phyloP scores from a whole-genome alignment of 1,139 yeast species.

The Saccharomyces hybrid region DNA sequence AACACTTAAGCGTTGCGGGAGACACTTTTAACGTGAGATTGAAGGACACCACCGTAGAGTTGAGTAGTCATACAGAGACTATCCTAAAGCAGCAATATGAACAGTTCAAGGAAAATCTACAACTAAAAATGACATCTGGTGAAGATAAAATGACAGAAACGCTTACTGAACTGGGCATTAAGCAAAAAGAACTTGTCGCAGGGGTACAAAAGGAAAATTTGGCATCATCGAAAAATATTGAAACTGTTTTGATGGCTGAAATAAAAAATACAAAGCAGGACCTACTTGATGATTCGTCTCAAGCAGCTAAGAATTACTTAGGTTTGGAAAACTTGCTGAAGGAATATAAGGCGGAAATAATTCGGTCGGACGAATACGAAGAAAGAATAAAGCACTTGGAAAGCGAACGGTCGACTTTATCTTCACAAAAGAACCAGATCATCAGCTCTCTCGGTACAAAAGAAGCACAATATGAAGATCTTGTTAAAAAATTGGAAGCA shows the following conservation, averaged over 20 bases:
- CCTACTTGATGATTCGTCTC: not conserved
- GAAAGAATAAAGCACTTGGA: constrained; percentile 7
- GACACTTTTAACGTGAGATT: not conserved
- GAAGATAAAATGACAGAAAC: not conserved
- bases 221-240: not conserved
- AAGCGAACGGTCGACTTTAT: constrained; percentile 11
- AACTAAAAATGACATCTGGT: not conserved
- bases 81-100: not conserved
- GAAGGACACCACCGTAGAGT: not conserved
- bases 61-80: not conserved
- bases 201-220: constrained; percentile 5
- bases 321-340: constrained; percentile 1
- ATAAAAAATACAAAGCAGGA: not conserved
- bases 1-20: not conserved
- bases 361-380: constrained; percentile 7
- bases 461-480: constrained; percentile 28
- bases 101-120: not conserved
- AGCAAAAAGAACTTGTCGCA: constrained; percentile 2
- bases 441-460: constrained; percentile 22
- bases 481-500: constrained; percentile 9
- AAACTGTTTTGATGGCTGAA: not conserved
- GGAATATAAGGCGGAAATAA: constrained; percentile 4
- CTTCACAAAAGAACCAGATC: constrained; percentile 26
- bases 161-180: constrained; percentile 2
- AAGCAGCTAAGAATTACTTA: not conserved